Percentiles rank a stretch among this genome's conserved stretches.
Evolutionary conservation across 1,284 basidiomycete genomes (phyloP).

Genomic region (Trichosporon sp.): DNA sequence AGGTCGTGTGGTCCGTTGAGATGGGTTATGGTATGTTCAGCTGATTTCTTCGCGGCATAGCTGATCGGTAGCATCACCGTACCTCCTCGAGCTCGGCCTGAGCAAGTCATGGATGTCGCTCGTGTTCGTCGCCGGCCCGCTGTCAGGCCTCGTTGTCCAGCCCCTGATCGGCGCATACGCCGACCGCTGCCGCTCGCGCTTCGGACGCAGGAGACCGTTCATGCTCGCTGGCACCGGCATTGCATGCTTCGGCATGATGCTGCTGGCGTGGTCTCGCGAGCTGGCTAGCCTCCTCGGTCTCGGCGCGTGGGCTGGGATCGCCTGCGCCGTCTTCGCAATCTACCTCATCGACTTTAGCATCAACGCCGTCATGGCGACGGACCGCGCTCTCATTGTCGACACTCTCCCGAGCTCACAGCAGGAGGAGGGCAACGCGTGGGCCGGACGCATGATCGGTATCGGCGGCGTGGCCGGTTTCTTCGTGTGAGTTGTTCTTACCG

Average conservation of each 20-base stretch:
- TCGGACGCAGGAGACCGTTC: conserved; percentile 80
- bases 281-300: conserved; percentile 67
- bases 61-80: conserved; percentile 70
- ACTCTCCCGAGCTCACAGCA: conserved; percentile 67
- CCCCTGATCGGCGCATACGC: conserved; percentile 84
- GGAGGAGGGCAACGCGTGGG: conserved; percentile 91
- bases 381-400: conserved; percentile 60
- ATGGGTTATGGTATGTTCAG: conserved; percentile 75
- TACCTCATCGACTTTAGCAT: conserved; percentile 90
- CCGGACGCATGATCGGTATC: conserved; percentile 79
- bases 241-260: conserved; percentile 72
- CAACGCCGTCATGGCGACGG: conserved; percentile 67
- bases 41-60: not conserved
- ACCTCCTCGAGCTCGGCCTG: conserved; percentile 84
- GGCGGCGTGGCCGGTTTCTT: conserved; percentile 84
- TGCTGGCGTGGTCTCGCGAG: conserved; percentile 80
- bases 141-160: conserved; percentile 89
- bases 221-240: conserved; percentile 74
- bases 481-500: conserved; percentile 63
- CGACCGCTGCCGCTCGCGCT: conserved; percentile 81
- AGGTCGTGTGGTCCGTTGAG: conserved; percentile 86
- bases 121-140: conserved; percentile 91
- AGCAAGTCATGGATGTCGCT: conserved; percentile 83
- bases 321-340: conserved; percentile 79
- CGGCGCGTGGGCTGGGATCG: conserved; percentile 58